Conservation (phyloP, 129 eudicot species). For the Artemisia annua region DNA sequence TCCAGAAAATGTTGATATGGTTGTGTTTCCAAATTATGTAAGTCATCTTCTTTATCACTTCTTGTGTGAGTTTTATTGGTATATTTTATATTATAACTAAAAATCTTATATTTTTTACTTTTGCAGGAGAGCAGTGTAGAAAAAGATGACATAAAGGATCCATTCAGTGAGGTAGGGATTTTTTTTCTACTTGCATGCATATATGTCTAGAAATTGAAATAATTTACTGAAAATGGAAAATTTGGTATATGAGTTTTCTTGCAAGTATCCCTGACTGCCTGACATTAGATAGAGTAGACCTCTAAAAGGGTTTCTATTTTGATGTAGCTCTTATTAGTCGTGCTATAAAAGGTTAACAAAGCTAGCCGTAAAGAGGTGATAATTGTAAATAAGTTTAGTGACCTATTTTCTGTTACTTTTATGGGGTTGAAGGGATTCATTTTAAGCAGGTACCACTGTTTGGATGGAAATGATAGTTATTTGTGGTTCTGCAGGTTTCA, state of each 20-base stretch:
- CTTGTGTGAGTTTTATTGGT: too few relatives aligned
- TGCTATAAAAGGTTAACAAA: constrained; percentile 21
- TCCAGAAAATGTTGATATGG: constrained; percentile 57
- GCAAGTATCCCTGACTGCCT: neutral
- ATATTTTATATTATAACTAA: too few relatives aligned
- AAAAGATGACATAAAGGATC: constrained; percentile 60
- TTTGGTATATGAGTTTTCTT: neutral
- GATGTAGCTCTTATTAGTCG: neutral
- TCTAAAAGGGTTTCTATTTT: neutral
- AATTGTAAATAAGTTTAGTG: too few relatives aligned
- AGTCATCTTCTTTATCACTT: constrained; percentile 32
- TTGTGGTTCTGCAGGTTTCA: constrained; percentile 53
- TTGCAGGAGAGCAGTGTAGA: constrained; percentile 72
- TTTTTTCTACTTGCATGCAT: neutral
- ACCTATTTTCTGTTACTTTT: too few relatives aligned
- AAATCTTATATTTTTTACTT: too few relatives aligned
- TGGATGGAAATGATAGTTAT: constrained; percentile 2
- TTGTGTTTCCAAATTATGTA: constrained; percentile 73
- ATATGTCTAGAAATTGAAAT: neutral
- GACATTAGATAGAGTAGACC: neutral
- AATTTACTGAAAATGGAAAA: too few relatives aligned
- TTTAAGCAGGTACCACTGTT: constrained; percentile 4
- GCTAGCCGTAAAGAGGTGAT: too few relatives aligned
- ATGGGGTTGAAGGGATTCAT: neutral
- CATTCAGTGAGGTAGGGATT: constrained; percentile 56